Evolutionary conservation across 257 asterid species (phyloP).

Genomic region (Ballota nigra): DNA sequence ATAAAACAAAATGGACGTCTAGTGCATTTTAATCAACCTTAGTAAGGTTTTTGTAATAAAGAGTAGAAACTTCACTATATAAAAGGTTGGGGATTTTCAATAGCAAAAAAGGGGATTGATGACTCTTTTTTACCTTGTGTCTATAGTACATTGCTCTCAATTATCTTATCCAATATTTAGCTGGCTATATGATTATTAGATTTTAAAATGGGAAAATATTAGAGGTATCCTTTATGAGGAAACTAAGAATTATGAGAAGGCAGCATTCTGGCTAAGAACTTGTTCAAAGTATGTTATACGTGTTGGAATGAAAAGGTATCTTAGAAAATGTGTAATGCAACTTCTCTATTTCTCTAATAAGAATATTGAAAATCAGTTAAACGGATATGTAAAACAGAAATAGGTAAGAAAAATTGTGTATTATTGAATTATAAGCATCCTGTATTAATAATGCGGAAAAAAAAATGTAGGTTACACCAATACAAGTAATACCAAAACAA

Average conservation of each 20-base stretch:
- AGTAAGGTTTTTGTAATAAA: neutral
- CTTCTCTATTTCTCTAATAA: neutral
- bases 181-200: neutral
- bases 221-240: neutral
- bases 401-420: neutral
- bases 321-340: neutral
- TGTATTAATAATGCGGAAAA: neutral
- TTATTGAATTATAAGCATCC: neutral
- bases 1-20: conserved; percentile 8
- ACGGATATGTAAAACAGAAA: neutral
- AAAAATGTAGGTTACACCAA: neutral
- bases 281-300: neutral
- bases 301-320: neutral
- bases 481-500: neutral
- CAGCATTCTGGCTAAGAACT: neutral
- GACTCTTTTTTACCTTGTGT: neutral
- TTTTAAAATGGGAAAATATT: neutral
- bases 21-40: neutral
- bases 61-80: neutral
- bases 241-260: neutral
- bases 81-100: neutral
- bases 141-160: neutral
- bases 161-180: neutral
- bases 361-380: neutral
- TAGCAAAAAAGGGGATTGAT: neutral